Conservation (phyloP, 176 grass and related monocot species). For the Oryza nivara region DNA sequence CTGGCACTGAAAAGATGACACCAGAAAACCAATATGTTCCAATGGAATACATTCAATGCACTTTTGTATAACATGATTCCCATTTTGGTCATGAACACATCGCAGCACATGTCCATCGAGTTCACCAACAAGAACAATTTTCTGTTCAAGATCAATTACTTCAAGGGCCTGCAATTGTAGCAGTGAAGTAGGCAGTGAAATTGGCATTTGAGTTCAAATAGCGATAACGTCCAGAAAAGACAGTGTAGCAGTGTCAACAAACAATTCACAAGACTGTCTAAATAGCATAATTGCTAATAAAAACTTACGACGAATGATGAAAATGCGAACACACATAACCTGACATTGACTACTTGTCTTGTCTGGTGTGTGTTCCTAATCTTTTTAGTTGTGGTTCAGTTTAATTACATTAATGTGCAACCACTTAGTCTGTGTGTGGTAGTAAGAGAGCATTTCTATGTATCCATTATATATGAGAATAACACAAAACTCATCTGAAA, state of each 20-base stretch:
- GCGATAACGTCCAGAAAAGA: not conserved
- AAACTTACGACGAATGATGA: not conserved
- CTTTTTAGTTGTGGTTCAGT: not conserved
- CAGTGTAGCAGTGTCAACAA: not conserved
- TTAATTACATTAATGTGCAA: not conserved
- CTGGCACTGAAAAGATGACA: conserved; percentile 82
- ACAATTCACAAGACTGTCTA: not conserved
- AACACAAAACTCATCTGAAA: not conserved
- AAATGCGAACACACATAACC: not conserved
- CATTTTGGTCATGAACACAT: conserved; percentile 93
- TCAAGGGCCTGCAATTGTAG: conserved; percentile 74
- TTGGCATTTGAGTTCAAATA: not conserved
- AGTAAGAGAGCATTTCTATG: not conserved
- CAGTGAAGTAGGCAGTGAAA: conserved; percentile 23
- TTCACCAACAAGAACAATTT: conserved; percentile 72
- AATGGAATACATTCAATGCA: conserved; percentile 89
- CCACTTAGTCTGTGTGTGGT: not conserved
- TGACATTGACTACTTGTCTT: not conserved
- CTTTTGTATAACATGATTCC: conserved; percentile 98
- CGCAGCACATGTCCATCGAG: conserved; percentile 87
- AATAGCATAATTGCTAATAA: not conserved
- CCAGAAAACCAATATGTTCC: conserved; percentile 80
- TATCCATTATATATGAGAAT: not conserved
- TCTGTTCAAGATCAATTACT: conserved; percentile 89
- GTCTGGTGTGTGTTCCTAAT: not conserved